A percentile compares a stretch with the other conserved stretches of the same genome.
These are phyloP conservation scores for Lojkania enalia DNA, from an alignment of 2,329 filamentous ascomycete species.

Conservation along the genomic window DNA sequence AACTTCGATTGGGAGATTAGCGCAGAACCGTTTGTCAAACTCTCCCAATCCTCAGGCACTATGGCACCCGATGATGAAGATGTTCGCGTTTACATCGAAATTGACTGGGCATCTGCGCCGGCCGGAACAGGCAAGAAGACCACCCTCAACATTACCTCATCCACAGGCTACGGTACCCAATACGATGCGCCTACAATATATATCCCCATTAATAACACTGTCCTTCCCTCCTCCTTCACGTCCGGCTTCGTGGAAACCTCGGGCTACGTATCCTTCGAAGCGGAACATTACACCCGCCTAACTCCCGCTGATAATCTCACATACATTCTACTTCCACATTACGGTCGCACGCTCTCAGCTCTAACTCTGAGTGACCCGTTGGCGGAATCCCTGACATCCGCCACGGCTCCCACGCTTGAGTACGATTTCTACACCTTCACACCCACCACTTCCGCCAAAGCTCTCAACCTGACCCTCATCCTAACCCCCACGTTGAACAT, in stretches of 20 bases:
- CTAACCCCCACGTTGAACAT: constrained; percentile 55
- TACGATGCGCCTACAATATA: constrained; percentile 32
- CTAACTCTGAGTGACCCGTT: constrained; percentile 35
- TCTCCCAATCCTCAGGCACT: constrained; percentile 37
- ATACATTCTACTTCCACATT: constrained; percentile 36
- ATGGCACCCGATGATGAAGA: constrained; percentile 36
- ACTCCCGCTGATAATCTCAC: constrained; percentile 28
- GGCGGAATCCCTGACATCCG: constrained; percentile 30
- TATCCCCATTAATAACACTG: constrained; percentile 41
- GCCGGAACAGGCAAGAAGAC: constrained; percentile 31
- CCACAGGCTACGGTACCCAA: constrained; percentile 46
- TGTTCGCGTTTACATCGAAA: constrained; percentile 41
- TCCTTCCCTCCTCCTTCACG: constrained; percentile 34
- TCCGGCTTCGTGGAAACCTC: constrained; percentile 42
- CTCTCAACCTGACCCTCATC: constrained; percentile 46
- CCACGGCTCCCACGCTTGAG: constrained; percentile 38
- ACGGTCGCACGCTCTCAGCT: constrained; percentile 43
- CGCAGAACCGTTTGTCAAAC: constrained; percentile 43
- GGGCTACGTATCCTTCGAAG: constrained; percentile 41
- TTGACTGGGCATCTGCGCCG: constrained; percentile 39
- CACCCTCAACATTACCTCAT: constrained; percentile 38
- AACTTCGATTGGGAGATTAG: constrained; percentile 41
- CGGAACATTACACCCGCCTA: constrained; percentile 43
- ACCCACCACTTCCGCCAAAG: constrained; percentile 32
- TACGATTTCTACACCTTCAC: constrained; percentile 45